These are phyloP conservation scores for Globisporangium uncinulatum DNA, from an alignment of 352 stramenopile genomes.

Conservation along the genomic window DNA sequence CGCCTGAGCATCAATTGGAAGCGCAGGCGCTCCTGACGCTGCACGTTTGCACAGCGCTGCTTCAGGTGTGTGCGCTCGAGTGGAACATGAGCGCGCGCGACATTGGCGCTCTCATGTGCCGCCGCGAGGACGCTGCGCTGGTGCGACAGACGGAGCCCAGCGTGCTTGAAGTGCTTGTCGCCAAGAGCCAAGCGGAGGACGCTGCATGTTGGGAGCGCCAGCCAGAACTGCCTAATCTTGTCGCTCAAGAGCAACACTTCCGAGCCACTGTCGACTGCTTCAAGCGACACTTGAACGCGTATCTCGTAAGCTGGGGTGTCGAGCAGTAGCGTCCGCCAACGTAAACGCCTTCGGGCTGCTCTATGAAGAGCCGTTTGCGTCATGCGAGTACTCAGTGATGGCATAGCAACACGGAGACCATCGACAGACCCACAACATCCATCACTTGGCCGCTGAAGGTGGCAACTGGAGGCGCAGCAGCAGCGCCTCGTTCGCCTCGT, in stretches of 20 bases:
- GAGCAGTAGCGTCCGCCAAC: neutral
- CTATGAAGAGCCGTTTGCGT: constrained; percentile 23
- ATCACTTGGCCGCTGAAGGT: neutral
- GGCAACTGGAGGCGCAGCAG: constrained; percentile 30
- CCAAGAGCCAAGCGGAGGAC: constrained; percentile 9
- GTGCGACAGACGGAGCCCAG: constrained; percentile 23
- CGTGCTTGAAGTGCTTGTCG: constrained; percentile 33
- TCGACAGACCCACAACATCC: neutral
- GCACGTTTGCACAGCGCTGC: constrained; percentile 36
- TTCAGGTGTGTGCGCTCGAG: constrained; percentile 45
- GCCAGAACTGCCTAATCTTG: neutral
- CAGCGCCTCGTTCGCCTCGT: constrained; percentile 57
- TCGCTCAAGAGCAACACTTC: constrained; percentile 4
- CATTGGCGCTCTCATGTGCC: constrained; percentile 55
- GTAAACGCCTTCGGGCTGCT: constrained; percentile 45
- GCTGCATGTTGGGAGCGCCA: neutral
- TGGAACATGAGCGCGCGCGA: constrained; percentile 39
- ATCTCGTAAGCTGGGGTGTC: neutral
- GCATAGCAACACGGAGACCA: neutral
- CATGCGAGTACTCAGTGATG: too few species aligned
- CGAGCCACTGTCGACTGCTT: constrained; percentile 5
- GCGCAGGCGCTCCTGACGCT: constrained; percentile 40
- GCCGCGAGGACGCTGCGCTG: constrained; percentile 17
- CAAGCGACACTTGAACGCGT: constrained; percentile 1
- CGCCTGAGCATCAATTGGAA: constrained; percentile 23